These are phyloP conservation scores for Eleusine indica DNA, from an alignment of 176 grass and related monocot species.

Conservation along the genomic window DNA sequence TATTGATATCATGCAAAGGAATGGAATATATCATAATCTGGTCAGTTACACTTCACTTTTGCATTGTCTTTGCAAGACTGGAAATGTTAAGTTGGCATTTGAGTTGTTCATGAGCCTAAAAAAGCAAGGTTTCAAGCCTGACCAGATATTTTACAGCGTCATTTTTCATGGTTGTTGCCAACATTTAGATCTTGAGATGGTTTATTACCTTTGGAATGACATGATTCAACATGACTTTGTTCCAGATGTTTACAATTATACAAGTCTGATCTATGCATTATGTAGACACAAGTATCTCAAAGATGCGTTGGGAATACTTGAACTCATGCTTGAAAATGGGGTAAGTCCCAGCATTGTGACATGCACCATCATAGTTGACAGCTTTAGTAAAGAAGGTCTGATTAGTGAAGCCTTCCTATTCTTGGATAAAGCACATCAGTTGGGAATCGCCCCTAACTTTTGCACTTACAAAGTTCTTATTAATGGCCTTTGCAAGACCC, in stretches of 20 bases:
- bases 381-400: conserved; percentile 53
- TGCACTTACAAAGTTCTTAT: conserved; percentile 69
- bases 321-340: conserved; percentile 61
- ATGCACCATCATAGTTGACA: conserved; percentile 73
- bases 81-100: conserved; percentile 42
- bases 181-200: conserved; percentile 52
- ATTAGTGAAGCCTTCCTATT: conserved; percentile 66
- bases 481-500: conserved; percentile 62
- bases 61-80: conserved; percentile 61
- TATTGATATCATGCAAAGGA: conserved; percentile 62
- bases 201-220: conserved; percentile 52
- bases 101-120: conserved; percentile 47
- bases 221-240: conserved; percentile 54
- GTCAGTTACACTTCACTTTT: conserved; percentile 64
- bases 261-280: conserved; percentile 72
- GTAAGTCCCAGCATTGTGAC: conserved; percentile 64
- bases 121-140: conserved; percentile 41
- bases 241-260: conserved; percentile 66
- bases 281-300: conserved; percentile 62
- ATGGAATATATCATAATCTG: conserved; percentile 55
- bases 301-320: conserved; percentile 62
- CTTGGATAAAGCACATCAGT: conserved; percentile 50
- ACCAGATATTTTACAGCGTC: conserved; percentile 65
- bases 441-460: conserved; percentile 64
- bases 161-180: conserved; percentile 63